phyloP scores from a whole-genome alignment of 805 yeast genomes.

The Wickerhamiella cacticola region DNA sequence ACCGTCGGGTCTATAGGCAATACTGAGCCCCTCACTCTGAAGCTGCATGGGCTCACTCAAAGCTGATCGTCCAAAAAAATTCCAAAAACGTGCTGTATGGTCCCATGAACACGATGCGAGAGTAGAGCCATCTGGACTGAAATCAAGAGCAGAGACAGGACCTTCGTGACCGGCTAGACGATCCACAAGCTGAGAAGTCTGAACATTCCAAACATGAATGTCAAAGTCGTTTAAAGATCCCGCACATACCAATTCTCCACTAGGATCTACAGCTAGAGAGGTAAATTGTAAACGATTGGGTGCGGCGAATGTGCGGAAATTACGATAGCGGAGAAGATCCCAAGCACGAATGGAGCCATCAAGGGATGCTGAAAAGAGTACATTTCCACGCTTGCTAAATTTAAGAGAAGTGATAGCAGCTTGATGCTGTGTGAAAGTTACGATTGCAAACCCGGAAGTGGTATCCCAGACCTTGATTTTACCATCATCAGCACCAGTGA shows the following conservation, averaged over 20 bases:
- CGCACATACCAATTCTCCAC: constrained; percentile 94
- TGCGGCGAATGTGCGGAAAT: constrained; percentile 89
- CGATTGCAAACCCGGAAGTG: constrained; percentile 79
- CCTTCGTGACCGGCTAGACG: constrained; percentile 89
- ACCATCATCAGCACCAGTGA: constrained; percentile 94
- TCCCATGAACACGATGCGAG: constrained; percentile 96
- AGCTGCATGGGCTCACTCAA: constrained; percentile 84
- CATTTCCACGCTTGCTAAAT: constrained; percentile 84
- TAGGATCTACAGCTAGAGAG: constrained; percentile 86
- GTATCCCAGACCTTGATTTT: constrained; percentile 95
- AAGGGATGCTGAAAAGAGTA: constrained; percentile 76
- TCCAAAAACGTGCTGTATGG: constrained; percentile 87
- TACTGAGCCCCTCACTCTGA: constrained; percentile 67
- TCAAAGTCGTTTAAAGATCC: constrained; percentile 84
- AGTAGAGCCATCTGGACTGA: constrained; percentile 66
- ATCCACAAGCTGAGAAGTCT: constrained; percentile 84
- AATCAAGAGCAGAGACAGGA: constrained; percentile 77
- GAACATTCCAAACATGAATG: constrained; percentile 94
- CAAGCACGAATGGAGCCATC: constrained; percentile 98
- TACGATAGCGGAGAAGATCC: constrained; percentile 87
- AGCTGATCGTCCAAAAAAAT: constrained; percentile 74
- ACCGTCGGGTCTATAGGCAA: constrained; percentile 87
- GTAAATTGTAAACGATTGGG: constrained; percentile 78
- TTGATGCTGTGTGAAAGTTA: constrained; percentile 82
- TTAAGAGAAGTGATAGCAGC: constrained; percentile 79